These are phyloP conservation scores for Lignosus rhinocerotis DNA, from an alignment of 1,284 basidiomycete species.

Conservation along the genomic window DNA sequence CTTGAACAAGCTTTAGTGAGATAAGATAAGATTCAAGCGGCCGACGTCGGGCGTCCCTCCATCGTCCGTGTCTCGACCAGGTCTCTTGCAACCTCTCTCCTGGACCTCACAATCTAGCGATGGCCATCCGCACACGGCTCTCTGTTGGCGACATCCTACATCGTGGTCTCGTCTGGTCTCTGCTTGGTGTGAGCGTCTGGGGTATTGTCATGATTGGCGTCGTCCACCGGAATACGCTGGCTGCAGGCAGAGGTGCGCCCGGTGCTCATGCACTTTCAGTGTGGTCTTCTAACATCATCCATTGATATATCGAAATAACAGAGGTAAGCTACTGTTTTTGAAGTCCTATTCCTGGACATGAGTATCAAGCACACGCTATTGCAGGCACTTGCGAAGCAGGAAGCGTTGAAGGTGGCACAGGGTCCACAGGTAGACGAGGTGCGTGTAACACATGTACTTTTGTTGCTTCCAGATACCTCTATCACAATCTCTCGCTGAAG, in stretches of 20 bases:
- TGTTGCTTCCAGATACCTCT: neutral
- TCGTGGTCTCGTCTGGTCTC: constrained; percentile 29
- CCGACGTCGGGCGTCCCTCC: neutral
- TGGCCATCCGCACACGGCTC: constrained; percentile 23
- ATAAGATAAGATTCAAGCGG: constrained; percentile 4
- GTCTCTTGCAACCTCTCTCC: neutral
- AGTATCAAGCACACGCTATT: neutral
- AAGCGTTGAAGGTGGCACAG: constrained; percentile 5
- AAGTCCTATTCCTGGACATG: neutral
- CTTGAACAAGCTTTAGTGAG: neutral
- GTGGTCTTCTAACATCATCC: neutral
- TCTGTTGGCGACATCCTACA: constrained; percentile 30
- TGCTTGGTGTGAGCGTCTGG: constrained; percentile 32
- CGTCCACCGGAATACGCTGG: constrained; percentile 32
- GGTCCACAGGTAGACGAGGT: constrained; percentile 2
- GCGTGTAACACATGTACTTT: neutral
- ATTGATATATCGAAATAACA: neutral
- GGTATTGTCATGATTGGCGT: constrained; percentile 33
- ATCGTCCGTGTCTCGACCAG: neutral
- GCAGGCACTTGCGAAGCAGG: constrained; percentile 18
- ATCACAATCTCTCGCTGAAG: neutral
- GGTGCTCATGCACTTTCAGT: neutral
- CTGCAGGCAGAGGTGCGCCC: constrained; percentile 30
- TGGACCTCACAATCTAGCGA: neutral
- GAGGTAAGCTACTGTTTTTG: neutral